A percentile compares a stretch with the other conserved stretches of the same genome.
Evolutionary conservation across 2,329 filamentous ascomycete species (phyloP).

Genomic region (Ceratocystis alfenasii): DNA sequence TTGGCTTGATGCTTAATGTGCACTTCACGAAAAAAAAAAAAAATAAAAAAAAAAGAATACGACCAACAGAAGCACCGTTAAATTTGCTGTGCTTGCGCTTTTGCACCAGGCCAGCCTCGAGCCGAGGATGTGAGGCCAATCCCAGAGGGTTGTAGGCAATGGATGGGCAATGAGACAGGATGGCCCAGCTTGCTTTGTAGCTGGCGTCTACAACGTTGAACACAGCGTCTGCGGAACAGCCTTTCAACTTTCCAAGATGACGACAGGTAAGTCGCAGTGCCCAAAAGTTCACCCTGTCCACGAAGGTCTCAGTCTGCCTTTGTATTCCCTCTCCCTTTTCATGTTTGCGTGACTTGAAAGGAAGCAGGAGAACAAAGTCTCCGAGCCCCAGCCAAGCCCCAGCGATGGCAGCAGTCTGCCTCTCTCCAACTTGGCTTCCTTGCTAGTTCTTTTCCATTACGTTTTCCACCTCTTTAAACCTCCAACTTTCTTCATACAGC

Average conservation of each 20-base stretch:
- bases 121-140: not conserved
- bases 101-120: no score
- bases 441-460: not conserved
- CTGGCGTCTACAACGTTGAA: not conserved
- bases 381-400: not conserved
- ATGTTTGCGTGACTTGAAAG: not conserved
- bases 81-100: no score
- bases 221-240: not conserved
- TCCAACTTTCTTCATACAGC: not conserved
- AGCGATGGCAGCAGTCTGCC: not conserved
- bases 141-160: not conserved
- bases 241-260: no score
- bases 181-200: no score
- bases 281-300: not conserved
- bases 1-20: not conserved
- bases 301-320: not conserved
- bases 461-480: not conserved
- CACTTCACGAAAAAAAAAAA: no score
- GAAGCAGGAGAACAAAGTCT: not conserved
- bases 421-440: not conserved
- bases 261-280: not conserved
- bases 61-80: no score
- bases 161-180: no score
- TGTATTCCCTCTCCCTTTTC: not conserved
- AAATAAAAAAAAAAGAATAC: no score